phyloP scores from a whole-genome alignment of 2,329 filamentous ascomycete species.

The Hortaea werneckii region DNA sequence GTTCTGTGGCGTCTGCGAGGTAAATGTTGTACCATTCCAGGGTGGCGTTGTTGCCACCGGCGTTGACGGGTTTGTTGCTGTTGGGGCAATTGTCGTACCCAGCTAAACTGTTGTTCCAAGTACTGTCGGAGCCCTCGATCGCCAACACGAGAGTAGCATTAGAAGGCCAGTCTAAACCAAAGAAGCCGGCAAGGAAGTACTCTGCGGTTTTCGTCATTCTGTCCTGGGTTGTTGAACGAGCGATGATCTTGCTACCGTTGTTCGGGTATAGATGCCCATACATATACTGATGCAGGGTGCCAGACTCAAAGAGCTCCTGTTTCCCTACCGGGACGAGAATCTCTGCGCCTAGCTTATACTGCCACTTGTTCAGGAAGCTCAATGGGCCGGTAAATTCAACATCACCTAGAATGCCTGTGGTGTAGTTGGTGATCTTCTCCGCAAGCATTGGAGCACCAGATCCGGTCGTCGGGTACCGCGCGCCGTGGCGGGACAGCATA shows the following conservation, averaged over 20 bases:
- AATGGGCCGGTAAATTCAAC: conserved; percentile 50
- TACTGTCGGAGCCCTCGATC: conserved; percentile 1
- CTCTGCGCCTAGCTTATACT: conserved; percentile 57
- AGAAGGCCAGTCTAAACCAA: conserved; percentile 61
- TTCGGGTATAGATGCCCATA: conserved; percentile 60
- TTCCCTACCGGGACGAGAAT: conserved; percentile 64
- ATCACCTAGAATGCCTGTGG: conserved; percentile 24
- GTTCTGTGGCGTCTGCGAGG: conserved; percentile 51
- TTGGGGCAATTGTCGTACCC: conserved; percentile 4
- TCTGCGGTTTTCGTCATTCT: conserved; percentile 67
- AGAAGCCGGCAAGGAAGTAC: conserved; percentile 71
- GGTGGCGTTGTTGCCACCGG: conserved; percentile 44
- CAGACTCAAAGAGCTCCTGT: conserved; percentile 55
- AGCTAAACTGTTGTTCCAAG: conserved; percentile 3
- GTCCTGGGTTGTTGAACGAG: conserved; percentile 64
- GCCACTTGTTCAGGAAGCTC: conserved; percentile 59
- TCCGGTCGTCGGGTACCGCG: conserved; percentile 58
- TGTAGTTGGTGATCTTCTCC: conserved; percentile 46
- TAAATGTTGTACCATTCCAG: conserved; percentile 55
- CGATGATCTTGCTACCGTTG: conserved; percentile 61
- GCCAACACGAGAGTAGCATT: conserved; percentile 19
- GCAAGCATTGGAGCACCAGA: conserved; percentile 48
- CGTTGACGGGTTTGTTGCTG: conserved; percentile 23
- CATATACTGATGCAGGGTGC: conserved; percentile 61
- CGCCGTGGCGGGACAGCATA: conserved; percentile 64